Evolutionary conservation across 1,139 yeast species (phyloP).

Genomic region (Eremothecium cymbalariae): DNA sequence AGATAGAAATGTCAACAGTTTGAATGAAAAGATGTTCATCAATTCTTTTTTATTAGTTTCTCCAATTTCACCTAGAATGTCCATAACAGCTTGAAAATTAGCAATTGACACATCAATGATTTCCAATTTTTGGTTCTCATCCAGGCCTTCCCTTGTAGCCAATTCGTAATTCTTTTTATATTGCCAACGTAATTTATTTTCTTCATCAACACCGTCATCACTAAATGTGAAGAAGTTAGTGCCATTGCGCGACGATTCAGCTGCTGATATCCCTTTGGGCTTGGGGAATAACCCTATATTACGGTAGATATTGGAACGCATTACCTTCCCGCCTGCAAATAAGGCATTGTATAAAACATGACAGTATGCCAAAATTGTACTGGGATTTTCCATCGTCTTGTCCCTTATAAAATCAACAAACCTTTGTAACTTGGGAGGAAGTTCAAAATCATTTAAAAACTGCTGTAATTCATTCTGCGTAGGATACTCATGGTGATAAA

Average conservation of each 20-base stretch:
- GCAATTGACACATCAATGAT: slow-evolving; percentile 61
- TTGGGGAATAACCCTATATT: slow-evolving; percentile 72
- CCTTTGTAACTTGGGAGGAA: slow-evolving; percentile 52
- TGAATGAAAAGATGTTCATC: slow-evolving; percentile 49
- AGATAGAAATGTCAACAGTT: slow-evolving; percentile 34
- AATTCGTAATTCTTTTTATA: slow-evolving; percentile 75
- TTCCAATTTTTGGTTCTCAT: slow-evolving; percentile 62
- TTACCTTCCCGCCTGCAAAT: slow-evolving; percentile 77
- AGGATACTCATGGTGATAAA: slow-evolving; percentile 47
- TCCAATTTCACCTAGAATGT: slow-evolving; percentile 59
- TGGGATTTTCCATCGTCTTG: slow-evolving; percentile 54
- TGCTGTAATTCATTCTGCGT: slow-evolving; percentile 42
- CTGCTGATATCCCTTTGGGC: slow-evolving; percentile 53
- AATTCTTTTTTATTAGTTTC: slow-evolving; percentile 50
- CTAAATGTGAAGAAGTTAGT: slow-evolving; percentile 70
- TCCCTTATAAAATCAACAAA: slow-evolving; percentile 53
- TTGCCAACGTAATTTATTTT: slow-evolving; percentile 50
- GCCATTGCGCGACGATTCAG: slow-evolving; percentile 50
- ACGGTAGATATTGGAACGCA: slow-evolving; percentile 57
- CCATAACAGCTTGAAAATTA: slow-evolving; percentile 56
- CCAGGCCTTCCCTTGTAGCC: slow-evolving; percentile 56
- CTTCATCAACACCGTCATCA: slow-evolving; percentile 63
- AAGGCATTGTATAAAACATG: slow-evolving; percentile 80
- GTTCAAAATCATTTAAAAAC: slow-evolving; percentile 12
- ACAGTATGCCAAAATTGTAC: slow-evolving; percentile 69